Conservation (phyloP, 2,329 filamentous ascomycete genomes). For the Colletotrichum sp. region DNA sequence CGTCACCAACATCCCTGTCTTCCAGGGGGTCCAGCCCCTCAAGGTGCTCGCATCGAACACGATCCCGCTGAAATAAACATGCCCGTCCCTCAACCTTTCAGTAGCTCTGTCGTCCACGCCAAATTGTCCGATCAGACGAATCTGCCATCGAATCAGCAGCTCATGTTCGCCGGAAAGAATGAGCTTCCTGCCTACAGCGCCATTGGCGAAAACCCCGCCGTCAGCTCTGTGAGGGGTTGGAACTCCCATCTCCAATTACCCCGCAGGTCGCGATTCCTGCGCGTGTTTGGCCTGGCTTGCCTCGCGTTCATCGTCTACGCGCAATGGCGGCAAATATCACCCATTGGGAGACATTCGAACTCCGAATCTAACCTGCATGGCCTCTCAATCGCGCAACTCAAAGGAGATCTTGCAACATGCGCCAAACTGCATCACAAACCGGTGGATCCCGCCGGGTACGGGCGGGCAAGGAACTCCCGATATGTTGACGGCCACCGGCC, state of each 20-base stretch:
- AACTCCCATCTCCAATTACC: background rate
- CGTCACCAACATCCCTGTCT: background rate
- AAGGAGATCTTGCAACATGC: conserved; percentile 60
- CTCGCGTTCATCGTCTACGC: conserved; percentile 55
- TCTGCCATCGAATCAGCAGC: background rate
- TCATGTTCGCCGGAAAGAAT: conserved; percentile 37
- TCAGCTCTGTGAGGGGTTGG: background rate
- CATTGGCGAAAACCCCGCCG: conserved; percentile 15
- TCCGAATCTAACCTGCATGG: conserved; percentile 33
- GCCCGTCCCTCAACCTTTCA: background rate
- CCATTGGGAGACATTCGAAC: conserved; percentile 6
- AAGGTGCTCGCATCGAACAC: background rate
- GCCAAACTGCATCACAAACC: conserved; percentile 58
- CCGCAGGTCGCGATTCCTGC: conserved; percentile 11
- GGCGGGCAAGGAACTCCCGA: conserved; percentile 64
- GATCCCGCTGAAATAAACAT: background rate
- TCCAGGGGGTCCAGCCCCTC: background rate
- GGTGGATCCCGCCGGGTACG: conserved; percentile 58
- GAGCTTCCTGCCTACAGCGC: conserved; percentile 51
- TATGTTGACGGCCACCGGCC: conserved; percentile 63
- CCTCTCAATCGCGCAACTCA: conserved; percentile 58
- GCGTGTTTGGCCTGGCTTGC: conserved; percentile 44
- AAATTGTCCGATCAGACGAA: background rate
- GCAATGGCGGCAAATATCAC: conserved; percentile 48
- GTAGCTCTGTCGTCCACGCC: background rate